Percentiles rank a stretch among this genome's conserved stretches.
Evolutionary conservation across 2,329 filamentous ascomycete species (phyloP).

Genomic region (Fusarium sororula): DNA sequence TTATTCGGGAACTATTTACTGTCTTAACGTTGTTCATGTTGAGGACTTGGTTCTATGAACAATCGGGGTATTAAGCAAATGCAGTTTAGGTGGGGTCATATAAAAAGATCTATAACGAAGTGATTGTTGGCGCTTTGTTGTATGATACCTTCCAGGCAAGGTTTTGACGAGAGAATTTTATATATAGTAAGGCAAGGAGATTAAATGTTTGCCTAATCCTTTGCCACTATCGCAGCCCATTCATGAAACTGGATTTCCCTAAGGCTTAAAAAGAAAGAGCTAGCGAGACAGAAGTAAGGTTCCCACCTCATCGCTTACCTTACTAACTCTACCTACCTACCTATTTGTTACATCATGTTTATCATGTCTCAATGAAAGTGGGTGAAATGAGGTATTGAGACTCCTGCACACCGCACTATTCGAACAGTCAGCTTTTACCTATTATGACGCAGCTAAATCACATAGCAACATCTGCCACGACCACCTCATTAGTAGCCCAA

Average conservation of each 20-base stretch:
- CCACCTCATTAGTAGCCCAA: conserved; percentile 15
- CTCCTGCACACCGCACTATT: not conserved
- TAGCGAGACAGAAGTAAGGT: not conserved
- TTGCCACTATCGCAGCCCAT: not conserved
- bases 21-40: not conserved
- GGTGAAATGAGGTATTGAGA: not conserved
- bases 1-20: not conserved
- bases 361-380: not conserved
- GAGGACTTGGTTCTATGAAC: not conserved
- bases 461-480: not conserved
- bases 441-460: not conserved
- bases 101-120: not conserved
- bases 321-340: not conserved
- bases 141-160: not conserved
- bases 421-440: not conserved
- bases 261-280: not conserved
- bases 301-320: not conserved
- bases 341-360: not conserved
- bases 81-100: not conserved
- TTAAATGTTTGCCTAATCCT: not conserved
- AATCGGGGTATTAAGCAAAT: not conserved
- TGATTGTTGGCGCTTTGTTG: not conserved
- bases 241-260: not conserved
- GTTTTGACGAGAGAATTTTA: not conserved
- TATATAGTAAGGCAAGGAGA: not conserved